These are phyloP conservation scores for Suillus americanus DNA, from an alignment of 768 basidiomycete genomes.

Conservation along the genomic window DNA sequence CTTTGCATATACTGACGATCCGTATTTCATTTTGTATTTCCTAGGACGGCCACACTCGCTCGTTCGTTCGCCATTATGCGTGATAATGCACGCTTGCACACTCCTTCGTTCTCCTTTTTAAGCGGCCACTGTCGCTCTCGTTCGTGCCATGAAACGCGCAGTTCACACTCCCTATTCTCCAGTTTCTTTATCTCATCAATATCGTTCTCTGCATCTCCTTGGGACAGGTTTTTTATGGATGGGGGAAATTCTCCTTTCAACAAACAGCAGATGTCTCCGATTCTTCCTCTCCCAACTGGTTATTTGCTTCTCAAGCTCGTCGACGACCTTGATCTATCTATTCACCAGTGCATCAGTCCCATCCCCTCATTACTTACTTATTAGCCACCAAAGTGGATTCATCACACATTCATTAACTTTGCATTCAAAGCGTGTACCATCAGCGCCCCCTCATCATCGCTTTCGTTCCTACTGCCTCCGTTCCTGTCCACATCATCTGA, in stretches of 20 bases:
- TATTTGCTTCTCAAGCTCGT: not conserved
- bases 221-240: not conserved
- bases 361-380: constrained; percentile 5
- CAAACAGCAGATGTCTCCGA: not conserved
- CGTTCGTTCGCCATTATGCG: constrained; percentile 7
- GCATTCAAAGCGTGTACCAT: not conserved
- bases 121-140: not conserved
- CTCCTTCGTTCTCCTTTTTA: not conserved
- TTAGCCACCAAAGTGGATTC: not conserved
- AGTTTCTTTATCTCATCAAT: not conserved
- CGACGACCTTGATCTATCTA: constrained; percentile 6
- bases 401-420: constrained; percentile 3
- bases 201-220: not conserved
- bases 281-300: constrained; percentile 8
- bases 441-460: not conserved
- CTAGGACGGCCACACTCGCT: constrained; percentile 6
- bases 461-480: constrained; percentile 3
- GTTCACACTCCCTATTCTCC: not conserved
- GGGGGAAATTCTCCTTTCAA: constrained; percentile 9
- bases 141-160: constrained; percentile 1
- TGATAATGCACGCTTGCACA: not conserved
- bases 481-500: not conserved
- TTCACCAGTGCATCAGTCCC: not conserved
- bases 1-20: not conserved
- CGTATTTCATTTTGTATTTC: not conserved